Evolutionary conservation across 495 filamentous ascomycete genomes (phyloP).

Genomic region (Hyaloscypha bicolor): DNA sequence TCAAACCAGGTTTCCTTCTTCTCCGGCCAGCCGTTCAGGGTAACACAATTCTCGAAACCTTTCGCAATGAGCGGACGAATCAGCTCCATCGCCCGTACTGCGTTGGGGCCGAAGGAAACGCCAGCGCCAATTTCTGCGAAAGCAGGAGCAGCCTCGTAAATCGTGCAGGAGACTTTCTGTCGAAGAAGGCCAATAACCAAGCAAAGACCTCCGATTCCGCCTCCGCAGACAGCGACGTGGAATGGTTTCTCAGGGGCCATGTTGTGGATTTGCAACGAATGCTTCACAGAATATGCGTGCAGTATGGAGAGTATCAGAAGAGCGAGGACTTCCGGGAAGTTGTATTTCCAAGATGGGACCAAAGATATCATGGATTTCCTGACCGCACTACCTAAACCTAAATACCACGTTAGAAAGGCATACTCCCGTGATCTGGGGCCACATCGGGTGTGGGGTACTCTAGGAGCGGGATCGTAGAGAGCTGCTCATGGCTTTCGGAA

Average conservation of each 20-base stretch:
- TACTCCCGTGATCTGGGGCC: too few relatives aligned
- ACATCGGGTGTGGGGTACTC: too few relatives aligned
- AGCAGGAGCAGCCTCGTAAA: constrained; percentile 22
- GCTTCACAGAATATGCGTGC: too few relatives aligned
- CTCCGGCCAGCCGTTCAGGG: constrained; percentile 26
- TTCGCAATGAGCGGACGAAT: constrained; percentile 49
- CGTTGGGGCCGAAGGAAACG: constrained; percentile 60
- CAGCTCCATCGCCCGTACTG: constrained; percentile 54
- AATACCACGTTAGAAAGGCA: too few relatives aligned
- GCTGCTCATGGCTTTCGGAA: too few relatives aligned
- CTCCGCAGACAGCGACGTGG: constrained; percentile 24
- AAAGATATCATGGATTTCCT: too few relatives aligned
- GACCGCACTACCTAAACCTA: too few relatives aligned
- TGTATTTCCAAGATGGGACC: too few relatives aligned
- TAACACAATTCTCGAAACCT: constrained; percentile 31
- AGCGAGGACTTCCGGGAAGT: too few relatives aligned
- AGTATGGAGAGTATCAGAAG: too few relatives aligned
- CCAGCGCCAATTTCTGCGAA: constrained; percentile 57
- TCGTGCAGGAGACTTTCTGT: constrained; percentile 17
- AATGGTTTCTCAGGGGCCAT: constrained; percentile 11
- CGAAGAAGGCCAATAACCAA: constrained; percentile 17
- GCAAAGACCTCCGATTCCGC: constrained; percentile 20
- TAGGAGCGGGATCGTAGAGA: too few relatives aligned
- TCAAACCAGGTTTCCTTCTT: constrained; percentile 33
- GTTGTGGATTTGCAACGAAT: too few relatives aligned